Percentiles rank a stretch among this genome's conserved stretches.
Evolutionary conservation across 2,329 filamentous ascomycete genomes (phyloP).

Genomic region (Pyricularia sp.): DNA sequence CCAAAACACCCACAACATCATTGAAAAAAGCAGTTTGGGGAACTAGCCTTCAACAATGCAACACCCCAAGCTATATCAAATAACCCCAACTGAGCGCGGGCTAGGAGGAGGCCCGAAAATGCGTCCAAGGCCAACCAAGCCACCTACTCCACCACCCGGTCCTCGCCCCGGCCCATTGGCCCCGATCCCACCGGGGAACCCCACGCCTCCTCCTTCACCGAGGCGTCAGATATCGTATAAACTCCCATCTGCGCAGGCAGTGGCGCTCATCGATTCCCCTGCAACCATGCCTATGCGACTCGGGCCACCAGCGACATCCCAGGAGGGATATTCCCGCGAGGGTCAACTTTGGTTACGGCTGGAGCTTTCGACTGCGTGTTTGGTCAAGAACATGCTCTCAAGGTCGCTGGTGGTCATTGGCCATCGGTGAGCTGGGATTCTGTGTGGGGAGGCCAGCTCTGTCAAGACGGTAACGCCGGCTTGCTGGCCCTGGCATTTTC

Average conservation of each 20-base stretch:
- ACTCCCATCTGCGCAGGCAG: not conserved
- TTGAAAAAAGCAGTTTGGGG: not conserved
- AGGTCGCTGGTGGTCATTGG: too few relatives aligned
- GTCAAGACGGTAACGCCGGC: too few relatives aligned
- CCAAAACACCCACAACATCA: not conserved
- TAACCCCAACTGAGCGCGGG: not conserved
- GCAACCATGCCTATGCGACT: not conserved
- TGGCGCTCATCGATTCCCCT: not conserved
- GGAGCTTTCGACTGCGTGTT: too few relatives aligned
- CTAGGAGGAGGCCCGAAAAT: not conserved
- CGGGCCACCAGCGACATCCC: too few relatives aligned
- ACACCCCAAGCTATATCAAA: not conserved
- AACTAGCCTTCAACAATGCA: not conserved
- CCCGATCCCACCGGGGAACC: conserved; percentile 3
- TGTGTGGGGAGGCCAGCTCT: too few relatives aligned
- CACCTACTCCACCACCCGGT: not conserved
- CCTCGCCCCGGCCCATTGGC: not conserved
- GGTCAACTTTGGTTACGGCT: too few relatives aligned
- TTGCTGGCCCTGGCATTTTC: too few relatives aligned
- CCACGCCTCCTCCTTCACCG: conserved; percentile 2
- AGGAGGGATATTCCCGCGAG: too few relatives aligned
- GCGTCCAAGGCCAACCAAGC: not conserved
- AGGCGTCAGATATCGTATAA: not conserved
- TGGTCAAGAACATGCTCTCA: too few relatives aligned
- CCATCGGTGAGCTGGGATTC: too few relatives aligned